These are phyloP conservation scores for Penicillium samsonianum DNA, from an alignment of 495 filamentous ascomycete species.

Conservation along the genomic window DNA sequence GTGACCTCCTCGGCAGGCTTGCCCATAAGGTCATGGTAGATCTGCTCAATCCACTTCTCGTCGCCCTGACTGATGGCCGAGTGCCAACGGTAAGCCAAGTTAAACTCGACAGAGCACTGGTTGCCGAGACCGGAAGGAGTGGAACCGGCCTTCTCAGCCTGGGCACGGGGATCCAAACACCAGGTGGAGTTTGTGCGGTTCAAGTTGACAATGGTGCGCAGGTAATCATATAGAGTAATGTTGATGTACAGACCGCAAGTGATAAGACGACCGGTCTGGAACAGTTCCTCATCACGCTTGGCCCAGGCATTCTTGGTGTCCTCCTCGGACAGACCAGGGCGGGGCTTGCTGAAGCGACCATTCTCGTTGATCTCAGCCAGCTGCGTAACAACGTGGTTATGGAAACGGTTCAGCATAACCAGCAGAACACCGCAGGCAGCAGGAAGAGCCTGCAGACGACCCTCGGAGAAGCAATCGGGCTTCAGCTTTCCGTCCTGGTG, in stretches of 20 bases:
- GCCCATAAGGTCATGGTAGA: slow-evolving; percentile 56
- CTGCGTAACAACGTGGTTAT: slow-evolving; percentile 76
- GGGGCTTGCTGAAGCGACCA: slow-evolving; percentile 66
- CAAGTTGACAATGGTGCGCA: slow-evolving; percentile 81
- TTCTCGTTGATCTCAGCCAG: slow-evolving; percentile 71
- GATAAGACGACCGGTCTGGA: slow-evolving; percentile 77
- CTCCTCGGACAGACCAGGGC: slow-evolving; percentile 46
- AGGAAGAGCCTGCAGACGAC: slow-evolving; percentile 56
- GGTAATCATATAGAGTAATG: slow-evolving; percentile 79
- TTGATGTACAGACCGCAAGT: slow-evolving; percentile 85
- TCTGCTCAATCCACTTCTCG: slow-evolving; percentile 63
- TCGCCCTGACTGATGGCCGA: slow-evolving; percentile 62
- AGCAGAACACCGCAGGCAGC: slow-evolving; percentile 58
- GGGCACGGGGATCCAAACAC: slow-evolving; percentile 61
- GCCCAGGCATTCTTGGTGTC: slow-evolving; percentile 59
- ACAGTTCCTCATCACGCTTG: slow-evolving; percentile 80
- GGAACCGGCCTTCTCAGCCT: slow-evolving; percentile 52
- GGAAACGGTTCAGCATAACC: slow-evolving; percentile 65
- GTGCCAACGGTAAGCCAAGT: slow-evolving; percentile 73
- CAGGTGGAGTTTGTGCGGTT: slow-evolving; percentile 76
- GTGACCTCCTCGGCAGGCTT: slow-evolving; percentile 57
- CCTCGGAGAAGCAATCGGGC: slow-evolving; percentile 59
- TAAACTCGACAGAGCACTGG: slow-evolving; percentile 72
- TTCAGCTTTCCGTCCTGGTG: slow-evolving; percentile 59
- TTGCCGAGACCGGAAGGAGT: slow-evolving; percentile 69